phyloP scores from a whole-genome alignment of 208 protist genomes.

The Acanthamoeba triangularis region DNA sequence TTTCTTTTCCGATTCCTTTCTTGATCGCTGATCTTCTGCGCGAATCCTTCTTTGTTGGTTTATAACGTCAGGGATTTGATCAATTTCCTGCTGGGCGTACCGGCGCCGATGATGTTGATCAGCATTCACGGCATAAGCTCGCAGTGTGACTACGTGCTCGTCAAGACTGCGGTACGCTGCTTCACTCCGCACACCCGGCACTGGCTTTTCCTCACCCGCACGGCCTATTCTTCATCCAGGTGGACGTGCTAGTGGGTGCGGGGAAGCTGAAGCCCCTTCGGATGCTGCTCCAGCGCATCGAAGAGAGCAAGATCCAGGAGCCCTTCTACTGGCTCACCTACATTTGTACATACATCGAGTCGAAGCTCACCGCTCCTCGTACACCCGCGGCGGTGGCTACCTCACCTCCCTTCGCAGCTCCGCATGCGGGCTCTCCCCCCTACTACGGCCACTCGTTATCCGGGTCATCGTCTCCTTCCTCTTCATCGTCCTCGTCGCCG shows the following conservation, averaged over 20 bases:
- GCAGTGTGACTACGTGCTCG: neutral
- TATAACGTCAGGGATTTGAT: neutral
- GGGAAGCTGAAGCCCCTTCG: neutral
- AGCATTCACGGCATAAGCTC: neutral
- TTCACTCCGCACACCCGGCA: neutral
- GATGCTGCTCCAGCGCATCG: neutral
- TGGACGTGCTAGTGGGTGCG: neutral
- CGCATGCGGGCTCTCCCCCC: too few species aligned
- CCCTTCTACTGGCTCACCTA: slow-evolving; percentile 14
- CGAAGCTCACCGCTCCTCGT: neutral
- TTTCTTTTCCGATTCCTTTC: neutral
- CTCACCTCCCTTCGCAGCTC: neutral
- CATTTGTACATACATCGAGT: neutral
- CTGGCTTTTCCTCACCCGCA: too few species aligned
- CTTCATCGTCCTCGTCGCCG: neutral
- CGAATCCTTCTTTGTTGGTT: too few species aligned
- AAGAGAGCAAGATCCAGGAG: neutral
- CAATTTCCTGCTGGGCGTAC: neutral
- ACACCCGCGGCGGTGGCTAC: too few species aligned
- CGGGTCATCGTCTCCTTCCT: too few species aligned
- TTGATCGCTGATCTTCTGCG: neutral
- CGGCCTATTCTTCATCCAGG: neutral
- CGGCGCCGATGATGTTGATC: slow-evolving; percentile 8
- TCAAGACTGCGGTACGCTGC: neutral
- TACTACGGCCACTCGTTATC: too few species aligned